These are phyloP conservation scores for Fusarium annulatum DNA, from an alignment of 2,329 filamentous ascomycete genomes.

Conservation along the genomic window DNA sequence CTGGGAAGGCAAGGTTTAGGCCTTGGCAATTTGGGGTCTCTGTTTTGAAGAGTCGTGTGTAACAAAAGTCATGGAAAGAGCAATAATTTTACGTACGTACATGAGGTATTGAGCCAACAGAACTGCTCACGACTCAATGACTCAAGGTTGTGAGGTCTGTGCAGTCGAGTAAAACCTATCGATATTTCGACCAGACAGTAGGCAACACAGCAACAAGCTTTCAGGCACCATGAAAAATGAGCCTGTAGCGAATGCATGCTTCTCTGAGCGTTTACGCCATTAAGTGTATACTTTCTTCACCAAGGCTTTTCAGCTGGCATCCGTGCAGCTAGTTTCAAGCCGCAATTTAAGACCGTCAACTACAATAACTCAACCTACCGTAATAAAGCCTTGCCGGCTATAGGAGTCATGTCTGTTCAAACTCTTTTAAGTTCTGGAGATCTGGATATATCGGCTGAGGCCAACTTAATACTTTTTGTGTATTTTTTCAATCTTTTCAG, in stretches of 20 bases:
- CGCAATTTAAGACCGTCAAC: neutral
- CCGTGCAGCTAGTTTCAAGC: neutral
- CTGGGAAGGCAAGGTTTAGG: slow-evolving; percentile 29
- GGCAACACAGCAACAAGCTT: neutral
- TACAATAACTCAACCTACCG: neutral
- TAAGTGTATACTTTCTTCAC: neutral
- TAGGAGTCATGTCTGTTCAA: neutral
- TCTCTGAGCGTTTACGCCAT: neutral
- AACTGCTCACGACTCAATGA: slow-evolving; percentile 14
- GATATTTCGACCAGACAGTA: neutral
- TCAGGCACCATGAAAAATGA: neutral
- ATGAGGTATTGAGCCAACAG: slow-evolving; percentile 8
- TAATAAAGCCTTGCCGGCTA: neutral
- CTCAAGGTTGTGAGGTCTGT: neutral
- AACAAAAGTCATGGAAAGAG: slow-evolving; percentile 46
- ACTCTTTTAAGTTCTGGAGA: neutral
- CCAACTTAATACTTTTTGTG: neutral
- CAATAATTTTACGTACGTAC: slow-evolving; percentile 42
- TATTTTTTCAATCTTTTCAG: too few relatives aligned
- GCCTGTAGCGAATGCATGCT: neutral
- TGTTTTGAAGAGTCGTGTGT: slow-evolving; percentile 40
- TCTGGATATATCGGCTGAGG: neutral
- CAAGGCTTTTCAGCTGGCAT: neutral
- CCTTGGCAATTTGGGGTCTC: slow-evolving; percentile 21
- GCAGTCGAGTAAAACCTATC: neutral